Evolutionary conservation across 176 grass and related monocot genomes (phyloP), one percentile per base, ranked within the genome.

Genomic region (Bolboschoenus planiculmis): DNA sequence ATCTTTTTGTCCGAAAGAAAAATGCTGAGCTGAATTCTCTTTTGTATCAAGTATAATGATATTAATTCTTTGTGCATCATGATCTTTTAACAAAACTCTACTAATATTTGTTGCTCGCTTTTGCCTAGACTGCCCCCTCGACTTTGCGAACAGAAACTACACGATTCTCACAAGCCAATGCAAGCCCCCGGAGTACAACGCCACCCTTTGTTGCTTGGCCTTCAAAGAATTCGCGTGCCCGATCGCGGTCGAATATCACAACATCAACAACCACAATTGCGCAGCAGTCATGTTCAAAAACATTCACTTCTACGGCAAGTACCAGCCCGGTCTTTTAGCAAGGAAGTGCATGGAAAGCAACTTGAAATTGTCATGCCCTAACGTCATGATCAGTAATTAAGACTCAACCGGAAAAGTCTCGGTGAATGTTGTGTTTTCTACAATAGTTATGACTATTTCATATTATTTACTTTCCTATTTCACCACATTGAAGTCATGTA

Each of bases 151-250:
- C 39, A 59, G 73, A 63, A 90, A 94, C 76, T 94, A 94, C 83
- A 91, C 92, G 8, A 82, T 86, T 81, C 86, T 94, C 80, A 90
- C 80, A 72, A 80, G 87, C 89, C 83, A 87, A 78, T 94, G 92
- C 92, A 89, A 91, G 83, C 82, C 85, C 57, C 89, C 92, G 44
- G 57, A 79, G 14, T 91, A 40, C 83, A 81, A 85, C 78, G 24
- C 85, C 42, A 80, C 82, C 1, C 9, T 81, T n/a, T 94, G 92
- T 21, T 94, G 92, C 18, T 33, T 24, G 15, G 53, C 89, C 73
- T 74, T 94, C 68, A 75, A 86, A 83, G 72, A 89, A 80, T 94
- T 91, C 2, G 92, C 89, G 7, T 94, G 92, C 80, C 92, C 89
- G 0, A 87, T 26, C 44, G 23, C 0, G 3, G 42, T 3, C 0